Base-by-base conservation (phyloP, 768 basidiomycete species). In the Naganishia vishniacii region DNA sequence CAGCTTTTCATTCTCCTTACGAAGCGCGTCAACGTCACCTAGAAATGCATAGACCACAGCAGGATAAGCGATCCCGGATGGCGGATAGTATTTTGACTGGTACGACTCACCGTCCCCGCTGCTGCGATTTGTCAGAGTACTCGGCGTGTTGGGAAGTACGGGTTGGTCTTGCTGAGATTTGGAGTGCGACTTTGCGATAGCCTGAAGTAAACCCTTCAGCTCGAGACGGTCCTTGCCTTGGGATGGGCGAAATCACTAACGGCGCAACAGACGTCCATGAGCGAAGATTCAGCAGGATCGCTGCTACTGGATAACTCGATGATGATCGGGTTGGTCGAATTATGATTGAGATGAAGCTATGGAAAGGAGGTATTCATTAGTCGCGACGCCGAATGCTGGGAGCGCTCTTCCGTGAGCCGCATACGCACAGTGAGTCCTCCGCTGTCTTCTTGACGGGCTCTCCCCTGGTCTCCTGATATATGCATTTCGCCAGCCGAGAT, bases 1-100 rank as follows among this genome's bases (percentile, higher is more conserved):
- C 25, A 56, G 37, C n/a, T 26, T 56, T 13, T 56, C 53, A 40
- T 56, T 56, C 31, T 56, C 53, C n/a, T 41, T 56, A 23, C 53
- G 53, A 15, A 56, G 53, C 28, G 37, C 53, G 4, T 40, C 32
- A 12, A 56, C 15, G 15, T 56, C 20, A 40, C 40, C 53, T 56
- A 25, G 1, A n/a, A n/a, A n/a, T n/a, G n/a, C n/a, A n/a, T n/a
- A n/a, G n/a, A n/a, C n/a, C n/a, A n/a, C 1, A 34, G 37, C 34
- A 25, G 31, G 32, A 37, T 41, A 56, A 6, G 23, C n/a, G 29
- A n/a, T 2, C n/a, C n/a, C n/a, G n/a, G n/a, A n/a, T n/a, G n/a
- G n/a, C n/a, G n/a, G n/a, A n/a, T n/a, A n/a, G n/a, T n/a, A n/a
- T n/a, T n/a, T n/a, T n/a, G n/a, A n/a, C n/a, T n/a, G n/a, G n/a